Base-by-base conservation (phyloP, 352 stramenopile genomes). In the Globisporangium camurandrum region DNA sequence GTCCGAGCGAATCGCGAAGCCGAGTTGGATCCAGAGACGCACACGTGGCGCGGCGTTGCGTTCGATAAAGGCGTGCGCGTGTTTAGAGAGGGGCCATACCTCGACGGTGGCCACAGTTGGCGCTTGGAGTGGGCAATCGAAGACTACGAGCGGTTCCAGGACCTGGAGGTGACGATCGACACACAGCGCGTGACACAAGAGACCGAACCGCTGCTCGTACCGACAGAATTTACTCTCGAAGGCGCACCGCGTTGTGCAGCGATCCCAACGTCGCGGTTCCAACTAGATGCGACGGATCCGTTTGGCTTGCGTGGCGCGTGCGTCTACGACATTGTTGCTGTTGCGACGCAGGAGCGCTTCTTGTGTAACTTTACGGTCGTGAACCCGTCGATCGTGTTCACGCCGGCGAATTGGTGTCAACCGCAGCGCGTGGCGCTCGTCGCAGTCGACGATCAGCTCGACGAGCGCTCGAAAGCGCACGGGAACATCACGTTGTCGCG, bases 21-120 rank as follows among this genome's bases (percentile, higher is more conserved):
- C 0, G 79, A 91, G 42, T 88, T 72, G 34, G 54, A 84, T 27
- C 65, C 67, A 0, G 69, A 84, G 51, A 85, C 73, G 5, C 53
- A 61, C n/a, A 23, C 70, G 0, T 72, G 67, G 54, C 69, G 73
- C 3, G 76, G 71, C 0, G 66, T 76, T 22, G 65, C 71, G 50
- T 86, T 88, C 34, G 76, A 88, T 41, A 88, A 86, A 45, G 79
- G 79, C 12, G 79, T 91, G 10, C 76, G 76, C 3, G 76, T 91
- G 10, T 71, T 67, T 34, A 76, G 79, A 8, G 69, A 84, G 20
- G 79, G 79, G 0, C 79, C 79, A 8, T 82, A 71, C 46, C 52
- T 86, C 1, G 80, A 91, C 36, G 80, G 80, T 17, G 80, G 80
- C 1, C 69, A 91, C 48, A 84, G 58, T 1, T 91, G 80, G 80